Percentiles rank a stretch among this genome's conserved stretches.
These are phyloP conservation scores for Teunomyces funiuensis DNA, from an alignment of 805 yeast genomes.

Conservation along the genomic window DNA sequence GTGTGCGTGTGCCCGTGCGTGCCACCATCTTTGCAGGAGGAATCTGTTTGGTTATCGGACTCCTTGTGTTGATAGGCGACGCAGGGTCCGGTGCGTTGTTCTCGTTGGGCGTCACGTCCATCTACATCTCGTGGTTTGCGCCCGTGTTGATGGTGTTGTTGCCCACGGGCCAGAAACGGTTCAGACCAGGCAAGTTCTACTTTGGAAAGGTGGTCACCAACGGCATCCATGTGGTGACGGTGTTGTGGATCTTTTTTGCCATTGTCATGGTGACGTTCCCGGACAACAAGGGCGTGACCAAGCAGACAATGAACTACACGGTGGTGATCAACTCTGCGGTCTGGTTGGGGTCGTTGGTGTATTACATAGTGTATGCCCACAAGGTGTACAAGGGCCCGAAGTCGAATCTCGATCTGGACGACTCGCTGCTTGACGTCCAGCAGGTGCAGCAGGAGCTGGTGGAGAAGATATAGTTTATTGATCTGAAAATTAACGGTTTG, in stretches of 20 bases:
- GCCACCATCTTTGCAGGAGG: conserved; percentile 57
- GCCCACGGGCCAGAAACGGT: conserved; percentile 48
- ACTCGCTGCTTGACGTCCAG: neutral
- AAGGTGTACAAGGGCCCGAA: conserved; percentile 58
- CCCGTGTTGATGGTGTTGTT: conserved; percentile 54
- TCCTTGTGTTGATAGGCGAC: conserved; percentile 53
- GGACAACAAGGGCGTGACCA: conserved; percentile 36
- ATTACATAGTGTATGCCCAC: conserved; percentile 53
- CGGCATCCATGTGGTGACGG: conserved; percentile 45
- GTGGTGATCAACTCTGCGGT: conserved; percentile 62
- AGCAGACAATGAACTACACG: conserved; percentile 65
- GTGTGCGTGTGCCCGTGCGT: conserved; percentile 58
- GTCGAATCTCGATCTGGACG: conserved; percentile 11
- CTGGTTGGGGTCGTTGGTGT: conserved; percentile 53
- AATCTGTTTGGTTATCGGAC: conserved; percentile 52
- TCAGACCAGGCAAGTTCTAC: conserved; percentile 67
- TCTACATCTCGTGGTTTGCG: conserved; percentile 60
- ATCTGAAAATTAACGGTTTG: neutral
- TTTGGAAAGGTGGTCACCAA: conserved; percentile 52
- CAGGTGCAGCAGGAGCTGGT: neutral
- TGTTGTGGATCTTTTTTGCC: conserved; percentile 50
- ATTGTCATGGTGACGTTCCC: conserved; percentile 67
- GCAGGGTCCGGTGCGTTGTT: conserved; percentile 64
- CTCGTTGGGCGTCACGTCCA: conserved; percentile 61
- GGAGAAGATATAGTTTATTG: too few species aligned